Base-by-base conservation (phyloP, 108 stramenopile genomes). In the Pseudonitzschia delicatissima region DNA sequence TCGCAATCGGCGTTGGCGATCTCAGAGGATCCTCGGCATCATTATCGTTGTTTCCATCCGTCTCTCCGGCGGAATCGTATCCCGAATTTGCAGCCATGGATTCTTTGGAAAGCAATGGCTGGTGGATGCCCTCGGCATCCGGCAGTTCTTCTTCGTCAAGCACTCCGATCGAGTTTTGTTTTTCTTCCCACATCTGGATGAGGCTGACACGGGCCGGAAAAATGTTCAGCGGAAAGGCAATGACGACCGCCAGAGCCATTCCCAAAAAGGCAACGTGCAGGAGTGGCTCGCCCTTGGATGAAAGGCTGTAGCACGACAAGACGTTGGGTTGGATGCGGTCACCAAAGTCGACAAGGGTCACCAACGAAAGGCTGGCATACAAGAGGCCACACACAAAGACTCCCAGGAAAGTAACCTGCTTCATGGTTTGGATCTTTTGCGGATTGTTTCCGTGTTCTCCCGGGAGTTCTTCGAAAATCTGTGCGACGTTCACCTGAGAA, bases 171-270 rank as follows among this genome's bases (percentile, higher is more conserved):
- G 3, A 49, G 70, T 64, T 17, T 33, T 39, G 2, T 62, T 52
- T 52, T 40, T 69, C 31, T 44, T 68, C 79, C 68, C 74, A 71
- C 57, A 91, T 86, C 40, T 80, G 61, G 25, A 81, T 67, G 62
- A 90, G 37, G 26, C 84, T 85, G 31, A 85, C 81, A 6, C 88
- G 71, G 9, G 87, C 86, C 7, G 91, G 91, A 33, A 92, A 83
- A 8, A 92, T 81, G 60, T 90, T 92, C 45, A 92, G 80, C 5
- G 91, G 91, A 68, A 82, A 92, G 3, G 88, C 91, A 60, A 88
- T 82, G 32, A 88, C 81, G 18, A 92, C 78, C 5, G 91, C 87
- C n/a, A 88, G 55, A 23, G 80, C 87, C 77, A 92, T 85, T 34
- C 79, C 78, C 11, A 80, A 66, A 49, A 86, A 82, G 13, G 91